phyloP scores from a whole-genome alignment of 169 alveolate species.

The Plasmodium ovale region DNA sequence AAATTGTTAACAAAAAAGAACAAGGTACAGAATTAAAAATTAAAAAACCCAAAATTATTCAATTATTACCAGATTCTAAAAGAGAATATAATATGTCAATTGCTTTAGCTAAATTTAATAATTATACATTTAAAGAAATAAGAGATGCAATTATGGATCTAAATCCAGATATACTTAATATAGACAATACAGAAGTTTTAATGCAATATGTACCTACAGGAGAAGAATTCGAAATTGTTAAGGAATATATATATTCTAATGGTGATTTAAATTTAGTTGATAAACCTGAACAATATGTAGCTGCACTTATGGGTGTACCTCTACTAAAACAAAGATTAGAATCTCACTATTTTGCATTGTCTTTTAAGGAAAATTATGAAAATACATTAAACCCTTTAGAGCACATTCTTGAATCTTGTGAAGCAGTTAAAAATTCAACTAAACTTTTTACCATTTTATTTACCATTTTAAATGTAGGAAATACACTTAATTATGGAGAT shows the following conservation, averaged over 20 bases:
- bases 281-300: conserved; percentile 93
- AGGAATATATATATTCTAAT: conserved; percentile 89
- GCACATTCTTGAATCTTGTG: conserved; percentile 86
- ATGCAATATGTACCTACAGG: conserved; percentile 89
- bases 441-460: conserved; percentile 86
- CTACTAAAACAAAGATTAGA: conserved; percentile 89
- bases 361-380: conserved; percentile 88
- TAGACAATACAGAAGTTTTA: conserved; percentile 91
- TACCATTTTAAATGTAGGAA: conserved; percentile 89
- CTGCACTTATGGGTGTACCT: conserved; percentile 91
- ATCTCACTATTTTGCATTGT: conserved; percentile 88
- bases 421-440: conserved; percentile 81
- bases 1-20: conserved; percentile 76
- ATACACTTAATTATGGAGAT: conserved; percentile 89
- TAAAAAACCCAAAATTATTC: conserved; percentile 81
- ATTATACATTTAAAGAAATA: conserved; percentile 90
- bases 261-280: conserved; percentile 90
- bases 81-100: conserved; percentile 92
- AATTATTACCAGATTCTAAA: conserved; percentile 92
- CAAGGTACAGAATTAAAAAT: conserved; percentile 30
- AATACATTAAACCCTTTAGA: conserved; percentile 87
- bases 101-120: conserved; percentile 91
- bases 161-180: conserved; percentile 86
- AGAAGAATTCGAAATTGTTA: conserved; percentile 89
- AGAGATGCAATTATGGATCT: conserved; percentile 91